These are phyloP conservation scores for Barnettozyma botsteinii DNA, from an alignment of 805 yeast species.

Conservation along the genomic window DNA sequence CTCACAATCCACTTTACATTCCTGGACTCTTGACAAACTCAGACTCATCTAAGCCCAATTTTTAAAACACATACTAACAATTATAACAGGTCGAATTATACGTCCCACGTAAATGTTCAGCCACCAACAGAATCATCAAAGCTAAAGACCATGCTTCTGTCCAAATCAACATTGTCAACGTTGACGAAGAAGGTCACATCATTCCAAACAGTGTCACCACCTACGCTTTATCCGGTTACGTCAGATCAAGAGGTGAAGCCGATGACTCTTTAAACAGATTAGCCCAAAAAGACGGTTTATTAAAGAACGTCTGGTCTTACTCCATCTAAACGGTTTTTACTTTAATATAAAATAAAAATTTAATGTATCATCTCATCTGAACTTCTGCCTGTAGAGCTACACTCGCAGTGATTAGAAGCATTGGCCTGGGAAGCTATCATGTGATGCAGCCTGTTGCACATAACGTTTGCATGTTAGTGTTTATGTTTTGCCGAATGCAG, in stretches of 20 bases:
- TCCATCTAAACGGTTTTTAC: conserved; percentile 58
- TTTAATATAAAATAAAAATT: not conserved
- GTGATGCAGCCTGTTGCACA: not conserved
- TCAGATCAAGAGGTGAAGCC: conserved; percentile 99
- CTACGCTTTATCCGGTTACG: conserved; percentile 95
- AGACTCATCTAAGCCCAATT: too few relatives aligned
- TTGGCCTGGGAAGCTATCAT: too few relatives aligned
- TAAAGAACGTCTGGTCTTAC: conserved; percentile 93
- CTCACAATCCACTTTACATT: too few relatives aligned
- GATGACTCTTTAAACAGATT: conserved; percentile 99
- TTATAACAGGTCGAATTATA: conserved; percentile 83
- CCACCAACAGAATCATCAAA: conserved; percentile 99
- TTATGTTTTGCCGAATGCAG: conserved; percentile 3
- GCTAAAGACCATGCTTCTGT: conserved; percentile 99
- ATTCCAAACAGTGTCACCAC: conserved; percentile 86
- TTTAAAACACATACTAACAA: too few relatives aligned
- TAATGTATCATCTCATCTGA: conserved; percentile 4
- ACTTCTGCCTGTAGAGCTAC: not conserved
- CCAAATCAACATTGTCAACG: conserved; percentile 97
- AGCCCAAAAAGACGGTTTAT: conserved; percentile 97
- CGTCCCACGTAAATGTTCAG: conserved; percentile 99
- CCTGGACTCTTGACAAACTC: too few relatives aligned
- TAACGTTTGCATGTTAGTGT: not conserved
- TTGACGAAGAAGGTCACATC: conserved; percentile 94
- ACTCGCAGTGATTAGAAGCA: too few relatives aligned